Conservation (phyloP, 768 basidiomycete species). For the Suillus sp. region DNA sequence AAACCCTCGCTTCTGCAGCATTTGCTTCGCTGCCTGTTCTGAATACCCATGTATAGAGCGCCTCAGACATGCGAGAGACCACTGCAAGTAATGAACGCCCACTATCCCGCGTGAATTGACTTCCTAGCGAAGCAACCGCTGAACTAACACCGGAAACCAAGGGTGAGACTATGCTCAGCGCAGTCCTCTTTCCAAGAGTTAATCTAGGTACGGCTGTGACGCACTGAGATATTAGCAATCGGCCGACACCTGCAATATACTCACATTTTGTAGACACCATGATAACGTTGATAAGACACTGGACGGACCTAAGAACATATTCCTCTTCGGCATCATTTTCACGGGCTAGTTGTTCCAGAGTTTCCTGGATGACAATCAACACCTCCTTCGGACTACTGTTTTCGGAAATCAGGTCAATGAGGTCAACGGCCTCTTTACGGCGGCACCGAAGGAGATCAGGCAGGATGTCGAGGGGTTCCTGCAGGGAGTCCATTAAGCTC, state of each 20-base stretch:
- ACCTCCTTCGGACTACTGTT: conserved; percentile 43
- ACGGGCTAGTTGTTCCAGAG: conserved; percentile 29
- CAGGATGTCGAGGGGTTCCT: conserved; percentile 45
- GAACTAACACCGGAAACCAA: conserved; percentile 19
- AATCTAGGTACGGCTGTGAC: conserved; percentile 28
- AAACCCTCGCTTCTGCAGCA: conserved; percentile 25
- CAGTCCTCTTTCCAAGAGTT: conserved; percentile 26
- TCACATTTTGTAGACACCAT: conserved; percentile 28
- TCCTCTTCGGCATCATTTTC: conserved; percentile 26
- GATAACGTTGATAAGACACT: conserved; percentile 21
- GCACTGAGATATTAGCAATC: conserved; percentile 3
- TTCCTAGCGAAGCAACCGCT: conserved; percentile 23
- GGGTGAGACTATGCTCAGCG: conserved; percentile 25
- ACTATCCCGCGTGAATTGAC: conserved; percentile 15
- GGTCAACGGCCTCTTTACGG: conserved; percentile 31
- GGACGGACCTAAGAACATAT: conserved; percentile 13
- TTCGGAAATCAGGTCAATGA: conserved; percentile 36
- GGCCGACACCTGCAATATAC: neutral
- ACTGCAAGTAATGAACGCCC: conserved; percentile 26
- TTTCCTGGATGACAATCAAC: conserved; percentile 43
- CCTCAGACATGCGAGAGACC: conserved; percentile 20
- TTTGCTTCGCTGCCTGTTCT: conserved; percentile 2
- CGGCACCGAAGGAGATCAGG: conserved; percentile 37
- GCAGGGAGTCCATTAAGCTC: neutral
- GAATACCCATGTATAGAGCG: conserved; percentile 22